Evolutionary conservation across 2,329 filamentous ascomycete species (phyloP).

Genomic region (Pyrenophora seminiperda): DNA sequence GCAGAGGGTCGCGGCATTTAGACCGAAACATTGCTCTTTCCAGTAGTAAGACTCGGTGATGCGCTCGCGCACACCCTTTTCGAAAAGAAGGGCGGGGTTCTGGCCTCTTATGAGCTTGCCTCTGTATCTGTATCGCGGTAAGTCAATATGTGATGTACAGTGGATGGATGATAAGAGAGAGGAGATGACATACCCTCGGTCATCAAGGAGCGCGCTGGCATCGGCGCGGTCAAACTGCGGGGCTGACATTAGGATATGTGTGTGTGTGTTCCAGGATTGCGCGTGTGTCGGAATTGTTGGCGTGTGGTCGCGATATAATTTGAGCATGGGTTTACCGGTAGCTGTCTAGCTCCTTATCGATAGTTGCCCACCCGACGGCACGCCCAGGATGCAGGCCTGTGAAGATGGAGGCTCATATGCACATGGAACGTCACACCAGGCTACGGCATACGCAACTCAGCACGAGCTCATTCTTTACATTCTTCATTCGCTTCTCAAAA

Average conservation of each 20-base stretch:
- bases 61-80: slow-evolving; percentile 92
- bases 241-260: slow-evolving; percentile 38
- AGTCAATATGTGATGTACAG: too few species aligned
- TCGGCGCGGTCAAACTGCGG: slow-evolving; percentile 72
- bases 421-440: slow-evolving; percentile 36
- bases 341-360: slow-evolving; percentile 33
- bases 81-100: slow-evolving; percentile 94
- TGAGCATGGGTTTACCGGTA: slow-evolving; percentile 15
- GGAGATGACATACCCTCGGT: slow-evolving; percentile 64
- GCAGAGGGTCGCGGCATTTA: slow-evolving; percentile 81
- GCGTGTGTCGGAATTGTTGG: background rate
- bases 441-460: slow-evolving; percentile 24
- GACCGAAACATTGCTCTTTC: slow-evolving; percentile 97
- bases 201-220: slow-evolving; percentile 78
- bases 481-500: slow-evolving; percentile 15
- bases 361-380: slow-evolving; percentile 31
- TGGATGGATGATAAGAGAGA: too few species aligned
- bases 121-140: slow-evolving; percentile 53
- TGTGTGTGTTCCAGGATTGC: background rate
- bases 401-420: slow-evolving; percentile 15
- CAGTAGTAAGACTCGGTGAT: slow-evolving; percentile 96
- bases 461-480: slow-evolving; percentile 24
- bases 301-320: slow-evolving; percentile 16
- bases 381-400: slow-evolving; percentile 26
- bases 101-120: slow-evolving; percentile 82